A percentile compares a stretch with the other conserved stretches of the same genome.
These are phyloP conservation scores for Acanthamoeba comandoni DNA, from an alignment of 208 protist genomes.

Conservation along the genomic window DNA sequence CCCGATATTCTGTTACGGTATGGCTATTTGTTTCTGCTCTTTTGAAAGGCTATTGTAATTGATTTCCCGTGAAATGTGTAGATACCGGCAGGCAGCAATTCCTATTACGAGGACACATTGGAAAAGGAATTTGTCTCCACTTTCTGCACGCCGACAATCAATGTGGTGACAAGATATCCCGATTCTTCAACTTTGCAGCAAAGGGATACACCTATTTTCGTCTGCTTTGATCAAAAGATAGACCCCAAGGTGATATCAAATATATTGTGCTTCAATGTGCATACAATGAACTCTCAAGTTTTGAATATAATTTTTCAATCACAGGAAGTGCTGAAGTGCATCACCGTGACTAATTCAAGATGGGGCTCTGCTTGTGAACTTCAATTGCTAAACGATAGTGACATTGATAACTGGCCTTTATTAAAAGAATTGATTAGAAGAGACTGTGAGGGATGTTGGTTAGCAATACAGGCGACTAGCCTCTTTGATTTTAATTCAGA, in stretches of 20 bases:
- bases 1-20: constrained; percentile 61
- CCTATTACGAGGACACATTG: constrained; percentile 10
- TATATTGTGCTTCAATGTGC: background rate
- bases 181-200: too few species aligned
- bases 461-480: constrained; percentile 20
- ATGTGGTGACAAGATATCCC: background rate
- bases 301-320: background rate
- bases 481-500: constrained; percentile 5
- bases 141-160: constrained; percentile 7
- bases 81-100: constrained; percentile 41
- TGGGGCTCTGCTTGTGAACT: constrained; percentile 13
- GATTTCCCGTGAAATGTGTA: background rate
- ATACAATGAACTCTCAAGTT: background rate
- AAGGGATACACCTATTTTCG: constrained; percentile 38
- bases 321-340: constrained; percentile 44
- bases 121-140: constrained; percentile 5
- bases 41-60: background rate
- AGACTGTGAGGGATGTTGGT: background rate
- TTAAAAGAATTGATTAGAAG: background rate
- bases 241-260: constrained; percentile 17
- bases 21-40: background rate
- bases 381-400: constrained; percentile 33
- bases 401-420: background rate
- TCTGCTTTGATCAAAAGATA: constrained; percentile 63
- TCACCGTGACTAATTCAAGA: constrained; percentile 11